Conservation (phyloP, 2,329 filamentous ascomycete species). For the Trichoderma simmonsii region DNA sequence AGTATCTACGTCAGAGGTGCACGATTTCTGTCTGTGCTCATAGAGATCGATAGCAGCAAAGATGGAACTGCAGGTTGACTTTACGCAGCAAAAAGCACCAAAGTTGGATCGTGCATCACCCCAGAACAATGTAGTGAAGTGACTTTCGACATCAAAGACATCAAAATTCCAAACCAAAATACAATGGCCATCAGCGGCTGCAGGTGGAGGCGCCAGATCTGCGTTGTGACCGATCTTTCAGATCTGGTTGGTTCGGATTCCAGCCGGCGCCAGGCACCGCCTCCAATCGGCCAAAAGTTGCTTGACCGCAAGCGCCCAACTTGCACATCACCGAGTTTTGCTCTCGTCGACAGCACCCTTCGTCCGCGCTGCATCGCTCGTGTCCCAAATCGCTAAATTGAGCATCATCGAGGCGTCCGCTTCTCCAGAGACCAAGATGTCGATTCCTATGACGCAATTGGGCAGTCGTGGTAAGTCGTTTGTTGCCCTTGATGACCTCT, state of each 20-base stretch:
- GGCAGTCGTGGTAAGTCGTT: slow-evolving; percentile 40
- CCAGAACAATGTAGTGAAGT: not conserved
- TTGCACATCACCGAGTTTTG: not conserved
- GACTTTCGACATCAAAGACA: not conserved
- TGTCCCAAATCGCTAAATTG: not conserved
- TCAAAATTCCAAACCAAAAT: not conserved
- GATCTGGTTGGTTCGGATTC: slow-evolving; percentile 18
- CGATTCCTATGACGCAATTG: slow-evolving; percentile 39
- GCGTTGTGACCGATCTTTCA: not conserved
- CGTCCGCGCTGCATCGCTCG: not conserved
- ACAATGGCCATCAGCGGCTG: not conserved
- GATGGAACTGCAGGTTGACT: not conserved
- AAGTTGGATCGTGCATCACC: not conserved
- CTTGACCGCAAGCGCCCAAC: slow-evolving; percentile 3
- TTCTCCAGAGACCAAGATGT: slow-evolving; percentile 26
- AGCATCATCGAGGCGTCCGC: not conserved
- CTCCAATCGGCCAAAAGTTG: not conserved
- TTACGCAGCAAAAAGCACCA: not conserved
- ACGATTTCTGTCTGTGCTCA: not conserved
- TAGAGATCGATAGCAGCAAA: not conserved
- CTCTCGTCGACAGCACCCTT: not conserved
- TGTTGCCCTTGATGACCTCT: not conserved
- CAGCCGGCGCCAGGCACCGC: slow-evolving; percentile 13
- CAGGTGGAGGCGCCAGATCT: slow-evolving; percentile 13
- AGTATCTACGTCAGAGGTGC: not conserved